Conservation (phyloP, 768 basidiomycete species). For the Boletus eberwhitei region DNA sequence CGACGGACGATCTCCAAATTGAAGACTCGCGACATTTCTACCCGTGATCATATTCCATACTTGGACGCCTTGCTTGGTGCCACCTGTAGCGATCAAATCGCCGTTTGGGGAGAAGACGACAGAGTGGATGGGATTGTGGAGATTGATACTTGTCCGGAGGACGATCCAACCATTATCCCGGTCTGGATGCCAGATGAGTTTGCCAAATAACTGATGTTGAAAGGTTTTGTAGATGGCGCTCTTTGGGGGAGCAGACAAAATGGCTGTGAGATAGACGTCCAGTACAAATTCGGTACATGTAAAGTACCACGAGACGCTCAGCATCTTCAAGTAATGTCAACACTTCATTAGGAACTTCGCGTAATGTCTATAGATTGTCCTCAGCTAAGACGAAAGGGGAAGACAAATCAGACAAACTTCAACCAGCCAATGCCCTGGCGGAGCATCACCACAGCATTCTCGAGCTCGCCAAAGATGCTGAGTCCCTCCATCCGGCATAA, state of each 20-base stretch:
- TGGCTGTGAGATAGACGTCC: conserved; percentile 15
- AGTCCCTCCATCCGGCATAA: conserved; percentile 18
- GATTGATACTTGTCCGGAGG: neutral
- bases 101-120: conserved; percentile 14
- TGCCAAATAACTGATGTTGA: conserved; percentile 5
- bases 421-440: conserved; percentile 14
- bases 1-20: conserved; percentile 8
- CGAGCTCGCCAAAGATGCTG: conserved; percentile 19
- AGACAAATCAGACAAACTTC: conserved; percentile 2
- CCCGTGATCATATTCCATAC: conserved; percentile 23
- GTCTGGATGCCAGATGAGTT: neutral
- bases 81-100: conserved; percentile 15
- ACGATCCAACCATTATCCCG: neutral
- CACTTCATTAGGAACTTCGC: conserved; percentile 1
- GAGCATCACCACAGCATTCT: conserved; percentile 15
- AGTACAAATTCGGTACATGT: conserved; percentile 20
- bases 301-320: conserved; percentile 18
- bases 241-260: neutral
- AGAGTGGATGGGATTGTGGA: conserved; percentile 9
- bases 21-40: conserved; percentile 18
- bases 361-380: conserved; percentile 2
- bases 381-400: neutral
- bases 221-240: conserved; percentile 8
- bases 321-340: conserved; percentile 15
- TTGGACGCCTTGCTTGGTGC: conserved; percentile 15